Evolutionary conservation across 1,284 basidiomycete genomes (phyloP).

Genomic region (Termitomyces sp.): DNA sequence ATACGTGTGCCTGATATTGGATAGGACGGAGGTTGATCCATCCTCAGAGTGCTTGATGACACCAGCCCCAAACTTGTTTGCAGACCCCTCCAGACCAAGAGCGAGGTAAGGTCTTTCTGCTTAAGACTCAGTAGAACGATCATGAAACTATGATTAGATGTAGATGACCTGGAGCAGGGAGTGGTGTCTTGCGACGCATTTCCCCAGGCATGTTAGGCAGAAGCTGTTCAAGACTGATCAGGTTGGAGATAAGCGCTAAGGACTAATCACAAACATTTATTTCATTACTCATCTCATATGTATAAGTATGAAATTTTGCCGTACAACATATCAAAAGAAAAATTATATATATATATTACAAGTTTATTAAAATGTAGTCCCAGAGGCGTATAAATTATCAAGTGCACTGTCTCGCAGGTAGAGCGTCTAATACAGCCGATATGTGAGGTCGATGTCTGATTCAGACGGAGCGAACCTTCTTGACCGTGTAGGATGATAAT

Average conservation of each 20-base stretch:
- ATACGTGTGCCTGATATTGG: constrained; percentile 93
- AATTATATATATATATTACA: too few species aligned
- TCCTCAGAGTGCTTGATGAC: constrained; percentile 81
- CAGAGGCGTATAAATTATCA: not conserved
- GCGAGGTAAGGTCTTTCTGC: constrained; percentile 63
- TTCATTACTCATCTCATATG: too few species aligned
- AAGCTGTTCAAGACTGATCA: not conserved
- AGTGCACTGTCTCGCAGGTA: not conserved
- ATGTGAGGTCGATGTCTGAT: not conserved
- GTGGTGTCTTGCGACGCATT: constrained; percentile 22
- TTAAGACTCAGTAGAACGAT: constrained; percentile 1
- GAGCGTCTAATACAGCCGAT: not conserved
- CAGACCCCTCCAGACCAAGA: constrained; percentile 90
- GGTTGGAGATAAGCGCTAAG: not conserved
- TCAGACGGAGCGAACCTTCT: not conserved
- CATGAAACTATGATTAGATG: constrained; percentile 2
- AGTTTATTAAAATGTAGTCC: too few species aligned
- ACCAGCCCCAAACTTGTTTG: constrained; percentile 98
- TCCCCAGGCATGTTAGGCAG: constrained; percentile 10
- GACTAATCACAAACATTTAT: too few species aligned
- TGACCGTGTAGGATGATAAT: not conserved
- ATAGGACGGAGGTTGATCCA: constrained; percentile 65
- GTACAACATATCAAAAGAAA: not conserved
- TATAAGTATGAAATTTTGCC: too few species aligned
- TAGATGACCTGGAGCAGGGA: constrained; percentile 32